phyloP scores from a whole-genome alignment of 495 filamentous ascomycete species.

The Trichoderma virens region DNA sequence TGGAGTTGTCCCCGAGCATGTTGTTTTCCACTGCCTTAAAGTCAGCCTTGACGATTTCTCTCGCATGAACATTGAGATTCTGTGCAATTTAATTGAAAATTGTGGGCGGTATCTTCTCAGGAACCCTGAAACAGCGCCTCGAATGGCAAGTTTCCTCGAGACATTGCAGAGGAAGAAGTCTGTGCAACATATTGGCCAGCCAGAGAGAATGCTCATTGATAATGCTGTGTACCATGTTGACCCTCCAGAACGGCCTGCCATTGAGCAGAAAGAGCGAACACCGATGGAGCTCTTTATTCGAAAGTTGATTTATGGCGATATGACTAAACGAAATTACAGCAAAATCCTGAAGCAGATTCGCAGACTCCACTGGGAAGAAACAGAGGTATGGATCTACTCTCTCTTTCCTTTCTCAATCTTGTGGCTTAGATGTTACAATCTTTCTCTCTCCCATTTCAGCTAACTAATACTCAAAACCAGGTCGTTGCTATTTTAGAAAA shows the following conservation, averaged over 20 bases:
- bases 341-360: conserved; percentile 89
- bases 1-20: conserved; percentile 94
- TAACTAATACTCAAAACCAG: conserved; percentile 25
- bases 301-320: conserved; percentile 81
- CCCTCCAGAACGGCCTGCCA: conserved; percentile 85
- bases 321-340: conserved; percentile 90
- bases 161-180: conserved; percentile 93
- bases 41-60: conserved; percentile 97
- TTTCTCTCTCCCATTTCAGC: not conserved
- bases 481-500: conserved; percentile 79
- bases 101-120: conserved; percentile 92
- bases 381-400: conserved; percentile 46
- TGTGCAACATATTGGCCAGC: conserved; percentile 87
- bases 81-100: conserved; percentile 93
- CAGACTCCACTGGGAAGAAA: conserved; percentile 94
- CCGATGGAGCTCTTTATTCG: conserved; percentile 89
- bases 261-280: conserved; percentile 91
- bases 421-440: not conserved
- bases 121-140: conserved; percentile 84
- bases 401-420: not conserved
- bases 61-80: conserved; percentile 97
- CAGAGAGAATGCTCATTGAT: conserved; percentile 96
- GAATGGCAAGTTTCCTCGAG: conserved; percentile 90
- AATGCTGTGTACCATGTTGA: conserved; percentile 98
- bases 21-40: conserved; percentile 97